Evolutionary conservation across 495 filamentous ascomycete species (phyloP).

Genomic region (Durotheca rogersii): DNA sequence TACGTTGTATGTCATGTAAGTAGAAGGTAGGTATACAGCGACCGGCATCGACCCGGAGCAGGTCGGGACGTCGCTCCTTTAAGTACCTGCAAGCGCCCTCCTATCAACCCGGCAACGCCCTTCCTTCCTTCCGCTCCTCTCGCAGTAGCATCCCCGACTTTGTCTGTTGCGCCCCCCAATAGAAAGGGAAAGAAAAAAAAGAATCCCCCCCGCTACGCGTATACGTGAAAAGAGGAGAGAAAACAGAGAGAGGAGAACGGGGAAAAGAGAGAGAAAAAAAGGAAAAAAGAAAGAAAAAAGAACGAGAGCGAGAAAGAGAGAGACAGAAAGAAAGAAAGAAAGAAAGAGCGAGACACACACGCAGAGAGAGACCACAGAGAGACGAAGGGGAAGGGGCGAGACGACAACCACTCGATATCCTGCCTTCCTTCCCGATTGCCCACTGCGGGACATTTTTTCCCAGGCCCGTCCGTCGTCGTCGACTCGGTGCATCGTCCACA

Average conservation of each 20-base stretch:
- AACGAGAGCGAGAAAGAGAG: background rate
- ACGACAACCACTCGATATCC: too few relatives aligned
- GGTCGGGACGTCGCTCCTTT: constrained; percentile 17
- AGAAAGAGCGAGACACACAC: background rate
- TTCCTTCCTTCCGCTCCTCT: constrained; percentile 19
- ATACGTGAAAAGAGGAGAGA: constrained; percentile 2
- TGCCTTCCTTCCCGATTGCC: background rate
- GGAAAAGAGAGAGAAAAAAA: constrained; percentile 1
- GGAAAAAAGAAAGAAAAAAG: constrained; percentile 10
- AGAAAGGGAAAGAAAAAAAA: constrained; percentile 10
- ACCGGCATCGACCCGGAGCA: too few relatives aligned
- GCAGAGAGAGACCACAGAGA: too few relatives aligned
- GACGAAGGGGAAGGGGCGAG: too few relatives aligned
- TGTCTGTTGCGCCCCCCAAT: constrained; percentile 18
- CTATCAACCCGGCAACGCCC: constrained; percentile 35
- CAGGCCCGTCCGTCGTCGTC: too few relatives aligned
- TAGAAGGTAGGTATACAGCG: too few relatives aligned
- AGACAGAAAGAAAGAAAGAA: background rate
- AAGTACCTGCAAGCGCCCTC: constrained; percentile 24
- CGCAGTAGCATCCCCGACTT: constrained; percentile 24
- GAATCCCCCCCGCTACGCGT: too few relatives aligned
- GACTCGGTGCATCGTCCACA: too few relatives aligned
- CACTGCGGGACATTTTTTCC: too few relatives aligned
- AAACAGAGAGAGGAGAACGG: background rate
- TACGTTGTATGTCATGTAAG: too few relatives aligned